Percentiles rank a stretch among this genome's conserved stretches.
Evolutionary conservation across 2,329 filamentous ascomycete species (phyloP).

Genomic region (Lasiodiplodia sp.): DNA sequence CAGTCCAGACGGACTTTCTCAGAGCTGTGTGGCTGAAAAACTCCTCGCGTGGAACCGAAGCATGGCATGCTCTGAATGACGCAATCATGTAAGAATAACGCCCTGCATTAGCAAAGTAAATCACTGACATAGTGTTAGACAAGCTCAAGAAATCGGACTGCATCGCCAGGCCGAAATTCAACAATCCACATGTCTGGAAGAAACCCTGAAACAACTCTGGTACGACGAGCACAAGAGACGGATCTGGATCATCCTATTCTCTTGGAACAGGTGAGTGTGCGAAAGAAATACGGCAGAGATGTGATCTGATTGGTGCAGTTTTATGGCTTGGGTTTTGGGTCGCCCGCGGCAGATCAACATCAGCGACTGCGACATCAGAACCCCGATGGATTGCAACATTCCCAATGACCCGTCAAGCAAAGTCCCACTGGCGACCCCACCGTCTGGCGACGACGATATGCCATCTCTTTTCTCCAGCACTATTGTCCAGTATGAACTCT

Average conservation of each 20-base stretch:
- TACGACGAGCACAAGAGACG: slow-evolving; percentile 15
- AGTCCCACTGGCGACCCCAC: slow-evolving; percentile 1
- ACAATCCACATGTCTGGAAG: slow-evolving; percentile 7
- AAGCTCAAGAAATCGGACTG: slow-evolving; percentile 13
- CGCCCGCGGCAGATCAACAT: slow-evolving; percentile 7
- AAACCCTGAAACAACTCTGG: slow-evolving; percentile 7
- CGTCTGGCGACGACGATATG: not conserved
- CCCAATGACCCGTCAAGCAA: slow-evolving; percentile 3
- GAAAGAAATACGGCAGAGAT: too few relatives aligned
- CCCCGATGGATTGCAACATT: slow-evolving; percentile 18
- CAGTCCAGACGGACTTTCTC: slow-evolving; percentile 15
- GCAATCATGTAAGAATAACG: not conserved
- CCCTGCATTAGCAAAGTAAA: accelerated
- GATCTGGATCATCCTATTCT: slow-evolving; percentile 16
- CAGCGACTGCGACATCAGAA: slow-evolving; percentile 16
- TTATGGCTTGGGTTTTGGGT: slow-evolving; percentile 12
- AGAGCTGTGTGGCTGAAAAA: slow-evolving; percentile 20
- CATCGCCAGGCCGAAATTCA: slow-evolving; percentile 16
- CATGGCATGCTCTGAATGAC: slow-evolving; percentile 13
- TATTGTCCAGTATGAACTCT: slow-evolving; percentile 10
- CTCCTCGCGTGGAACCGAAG: slow-evolving; percentile 9
- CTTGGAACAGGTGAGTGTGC: slow-evolving; percentile 10
- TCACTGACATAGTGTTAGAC: not conserved
- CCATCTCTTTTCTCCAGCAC: not conserved
- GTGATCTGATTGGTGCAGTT: not conserved